phyloP scores from a whole-genome alignment of 129 eudicot species.

The Silybum marianum region DNA sequence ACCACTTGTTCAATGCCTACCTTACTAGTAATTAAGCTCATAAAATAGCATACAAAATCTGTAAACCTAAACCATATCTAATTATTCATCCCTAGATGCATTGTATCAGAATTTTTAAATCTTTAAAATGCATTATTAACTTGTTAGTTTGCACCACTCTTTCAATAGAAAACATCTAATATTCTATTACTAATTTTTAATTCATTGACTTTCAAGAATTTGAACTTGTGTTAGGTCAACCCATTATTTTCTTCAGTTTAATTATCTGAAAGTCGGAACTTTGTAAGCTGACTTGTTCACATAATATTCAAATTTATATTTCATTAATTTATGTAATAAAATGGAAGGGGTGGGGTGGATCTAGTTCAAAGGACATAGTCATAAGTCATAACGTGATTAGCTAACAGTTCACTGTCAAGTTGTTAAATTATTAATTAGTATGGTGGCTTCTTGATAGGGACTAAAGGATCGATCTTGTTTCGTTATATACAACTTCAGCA shows the following conservation, averaged over 20 bases:
- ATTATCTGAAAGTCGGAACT: conserved; percentile 16
- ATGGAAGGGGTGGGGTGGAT: conserved; percentile 17
- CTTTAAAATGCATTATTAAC: conserved; percentile 7
- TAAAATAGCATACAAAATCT: conserved; percentile 9
- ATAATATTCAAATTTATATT: not conserved
- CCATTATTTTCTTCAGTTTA: conserved; percentile 16
- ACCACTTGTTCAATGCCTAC: not conserved
- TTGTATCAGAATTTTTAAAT: conserved; percentile 20
- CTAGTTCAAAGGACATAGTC: conserved; percentile 25
- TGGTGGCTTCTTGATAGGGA: conserved; percentile 14
- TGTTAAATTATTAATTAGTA: conserved; percentile 14
- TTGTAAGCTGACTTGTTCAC: conserved; percentile 23
- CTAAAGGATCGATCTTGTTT: conserved; percentile 1
- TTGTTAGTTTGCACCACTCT: conserved; percentile 33
- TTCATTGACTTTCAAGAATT: conserved; percentile 35
- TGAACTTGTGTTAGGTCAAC: conserved; percentile 42
- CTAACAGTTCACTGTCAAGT: conserved; percentile 30
- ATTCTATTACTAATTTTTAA: not conserved
- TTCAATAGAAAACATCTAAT: conserved; percentile 29
- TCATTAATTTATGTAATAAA: not conserved
- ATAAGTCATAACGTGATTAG: conserved; percentile 23
- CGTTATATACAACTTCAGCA: not conserved
- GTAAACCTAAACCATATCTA: conserved; percentile 14
- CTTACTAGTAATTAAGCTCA: conserved; percentile 2
- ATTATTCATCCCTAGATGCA: conserved; percentile 25